phyloP scores from a whole-genome alignment of 306 rosid genomes.

The Inga leiocalycina region DNA sequence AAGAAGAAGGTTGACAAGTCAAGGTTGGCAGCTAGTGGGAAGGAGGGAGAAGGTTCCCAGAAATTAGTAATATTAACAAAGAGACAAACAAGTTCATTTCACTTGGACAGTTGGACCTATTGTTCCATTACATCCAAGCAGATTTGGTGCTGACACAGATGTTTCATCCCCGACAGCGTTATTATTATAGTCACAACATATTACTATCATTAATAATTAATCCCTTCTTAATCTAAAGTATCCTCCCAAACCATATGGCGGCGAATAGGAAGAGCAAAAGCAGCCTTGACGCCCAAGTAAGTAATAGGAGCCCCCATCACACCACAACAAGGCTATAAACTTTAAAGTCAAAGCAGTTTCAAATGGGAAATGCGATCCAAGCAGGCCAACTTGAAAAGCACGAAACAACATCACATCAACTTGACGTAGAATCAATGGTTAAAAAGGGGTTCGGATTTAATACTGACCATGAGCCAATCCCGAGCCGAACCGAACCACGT shows the following conservation, averaged over 20 bases:
- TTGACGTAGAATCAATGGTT: constrained; percentile 5
- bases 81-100: constrained; percentile 48
- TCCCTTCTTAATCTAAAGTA: background rate
- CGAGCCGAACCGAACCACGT: background rate
- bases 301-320: background rate
- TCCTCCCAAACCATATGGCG: background rate
- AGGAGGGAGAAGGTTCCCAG: constrained; percentile 46
- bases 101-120: constrained; percentile 63
- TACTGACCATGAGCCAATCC: background rate
- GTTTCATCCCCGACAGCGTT: background rate
- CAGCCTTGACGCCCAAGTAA: constrained; percentile 33
- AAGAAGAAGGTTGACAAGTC: constrained; percentile 15
- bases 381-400: constrained; percentile 35
- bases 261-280: background rate
- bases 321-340: background rate
- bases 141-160: constrained; percentile 32
- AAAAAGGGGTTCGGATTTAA: too few relatives aligned
- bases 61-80: constrained; percentile 17
- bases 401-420: constrained; percentile 17
- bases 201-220: background rate
- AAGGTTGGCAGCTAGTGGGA: constrained; percentile 43
- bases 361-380: constrained; percentile 22
- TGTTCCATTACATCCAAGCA: background rate
- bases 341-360: constrained; percentile 36
- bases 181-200: background rate